Percentiles rank a stretch among this genome's conserved stretches.
These are phyloP conservation scores for Craspedostauros australis DNA, from an alignment of 108 stramenopile genomes.

Conservation along the genomic window DNA sequence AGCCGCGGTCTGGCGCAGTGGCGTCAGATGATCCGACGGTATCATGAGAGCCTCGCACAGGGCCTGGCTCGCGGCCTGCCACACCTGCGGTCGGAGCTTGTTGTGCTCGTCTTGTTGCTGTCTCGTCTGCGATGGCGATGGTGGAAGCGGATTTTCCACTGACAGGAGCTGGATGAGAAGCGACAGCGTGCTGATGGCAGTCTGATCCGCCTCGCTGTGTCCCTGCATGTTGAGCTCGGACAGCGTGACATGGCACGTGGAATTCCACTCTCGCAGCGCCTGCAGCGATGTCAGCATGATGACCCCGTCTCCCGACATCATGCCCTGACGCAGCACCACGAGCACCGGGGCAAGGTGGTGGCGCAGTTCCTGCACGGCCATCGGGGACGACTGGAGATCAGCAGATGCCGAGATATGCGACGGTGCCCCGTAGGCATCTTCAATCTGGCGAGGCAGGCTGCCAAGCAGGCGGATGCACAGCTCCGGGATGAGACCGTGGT, in stretches of 20 bases:
- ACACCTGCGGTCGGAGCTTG: conserved; percentile 2
- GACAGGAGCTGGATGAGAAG: conserved; percentile 38
- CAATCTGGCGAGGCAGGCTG: conserved; percentile 24
- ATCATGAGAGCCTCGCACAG: conserved; percentile 28
- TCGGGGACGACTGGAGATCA: no score
- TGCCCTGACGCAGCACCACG: conserved; percentile 8
- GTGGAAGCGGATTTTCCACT: background rate
- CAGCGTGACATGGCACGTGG: conserved; percentile 22
- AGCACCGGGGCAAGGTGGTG: conserved; percentile 14
- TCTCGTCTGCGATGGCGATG: no score
- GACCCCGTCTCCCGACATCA: background rate
- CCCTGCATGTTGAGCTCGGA: conserved; percentile 20
- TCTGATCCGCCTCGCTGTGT: conserved; percentile 2
- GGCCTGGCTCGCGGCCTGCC: conserved; percentile 26
- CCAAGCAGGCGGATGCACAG: conserved; percentile 11
- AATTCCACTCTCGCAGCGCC: conserved; percentile 23
- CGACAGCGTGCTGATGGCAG: conserved; percentile 17
- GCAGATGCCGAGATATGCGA: no score
- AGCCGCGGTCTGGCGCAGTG: conserved; percentile 26
- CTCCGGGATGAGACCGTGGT: background rate
- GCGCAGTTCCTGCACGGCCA: conserved; percentile 14
- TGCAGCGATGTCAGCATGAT: conserved; percentile 19
- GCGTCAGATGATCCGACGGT: conserved; percentile 32
- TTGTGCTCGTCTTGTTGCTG: conserved; percentile 13
- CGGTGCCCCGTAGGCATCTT: conserved; percentile 11